Conservation (phyloP, 2,329 filamentous ascomycete species). For the Ophiosphaerella korrae region DNA sequence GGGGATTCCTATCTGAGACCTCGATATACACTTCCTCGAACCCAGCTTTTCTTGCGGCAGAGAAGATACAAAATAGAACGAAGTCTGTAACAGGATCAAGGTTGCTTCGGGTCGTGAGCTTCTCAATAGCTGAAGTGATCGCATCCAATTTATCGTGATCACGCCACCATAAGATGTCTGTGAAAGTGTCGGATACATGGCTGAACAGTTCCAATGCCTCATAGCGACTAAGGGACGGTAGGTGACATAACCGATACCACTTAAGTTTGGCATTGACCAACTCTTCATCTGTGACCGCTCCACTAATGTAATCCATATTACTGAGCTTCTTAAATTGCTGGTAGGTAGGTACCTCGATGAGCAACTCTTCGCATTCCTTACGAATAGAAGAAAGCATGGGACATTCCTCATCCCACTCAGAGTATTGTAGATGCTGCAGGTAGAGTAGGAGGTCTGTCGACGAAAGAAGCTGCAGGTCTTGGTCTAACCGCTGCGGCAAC, state of each 20-base stretch:
- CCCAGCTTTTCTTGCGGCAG: constrained; percentile 59
- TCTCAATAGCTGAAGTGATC: constrained; percentile 36
- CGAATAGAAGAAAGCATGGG: constrained; percentile 35
- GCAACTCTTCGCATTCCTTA: constrained; percentile 35
- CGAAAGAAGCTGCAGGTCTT: constrained; percentile 42
- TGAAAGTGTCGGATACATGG: constrained; percentile 36
- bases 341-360: constrained; percentile 45
- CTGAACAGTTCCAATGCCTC: constrained; percentile 39
- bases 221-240: constrained; percentile 26
- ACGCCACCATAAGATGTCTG: constrained; percentile 34
- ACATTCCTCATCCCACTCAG: constrained; percentile 39
- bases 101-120: constrained; percentile 22
- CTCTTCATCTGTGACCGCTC: constrained; percentile 32
- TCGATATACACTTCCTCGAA: constrained; percentile 68
- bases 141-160: constrained; percentile 36
- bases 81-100: constrained; percentile 55
- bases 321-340: constrained; percentile 43
- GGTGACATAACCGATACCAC: constrained; percentile 42
- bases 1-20: constrained; percentile 65
- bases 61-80: constrained; percentile 63
- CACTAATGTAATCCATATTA: constrained; percentile 44
- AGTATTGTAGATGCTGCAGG: constrained; percentile 41
- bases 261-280: constrained; percentile 39
- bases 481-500: constrained; percentile 34
- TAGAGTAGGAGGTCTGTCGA: constrained; percentile 41